Percentiles rank a stretch among this genome's conserved stretches.
These are phyloP conservation scores for Viola pubescens DNA, from an alignment of 441 rosid species.

Conservation along the genomic window DNA sequence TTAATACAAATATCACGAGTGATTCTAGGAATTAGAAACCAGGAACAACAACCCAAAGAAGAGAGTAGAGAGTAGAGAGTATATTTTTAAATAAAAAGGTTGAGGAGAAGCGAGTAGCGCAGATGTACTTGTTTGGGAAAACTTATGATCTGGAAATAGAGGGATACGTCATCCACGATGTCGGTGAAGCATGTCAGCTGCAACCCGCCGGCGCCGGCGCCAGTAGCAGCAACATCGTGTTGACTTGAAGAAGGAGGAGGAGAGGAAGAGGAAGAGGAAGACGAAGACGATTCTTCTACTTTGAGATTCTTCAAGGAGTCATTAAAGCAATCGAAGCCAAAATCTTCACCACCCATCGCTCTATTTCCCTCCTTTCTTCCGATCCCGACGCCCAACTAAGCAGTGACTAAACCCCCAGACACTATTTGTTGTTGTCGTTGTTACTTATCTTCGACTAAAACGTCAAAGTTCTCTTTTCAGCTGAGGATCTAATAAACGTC, in stretches of 20 bases:
- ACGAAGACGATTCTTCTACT: not conserved
- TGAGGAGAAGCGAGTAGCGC: not conserved
- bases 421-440: too few species aligned
- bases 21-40: not conserved
- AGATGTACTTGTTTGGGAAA: conserved; percentile 55
- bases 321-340: too few species aligned
- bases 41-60: not conserved
- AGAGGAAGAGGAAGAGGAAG: not conserved
- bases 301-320: conserved; percentile 4
- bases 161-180: conserved; percentile 47
- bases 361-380: too few species aligned
- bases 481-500: too few species aligned
- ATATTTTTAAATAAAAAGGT: not conserved
- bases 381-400: too few species aligned
- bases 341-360: too few species aligned
- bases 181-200: conserved; percentile 58
- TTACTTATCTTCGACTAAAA: too few species aligned
- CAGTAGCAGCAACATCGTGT: not conserved
- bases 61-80: too few species aligned
- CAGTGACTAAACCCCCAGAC: too few species aligned
- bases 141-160: conserved; percentile 67
- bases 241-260: conserved; percentile 1
- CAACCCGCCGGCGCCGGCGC: conserved; percentile 14
- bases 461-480: too few species aligned
- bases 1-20: not conserved